Conservation (phyloP, 306 rosid genomes). For the Corylus heterophylla region DNA sequence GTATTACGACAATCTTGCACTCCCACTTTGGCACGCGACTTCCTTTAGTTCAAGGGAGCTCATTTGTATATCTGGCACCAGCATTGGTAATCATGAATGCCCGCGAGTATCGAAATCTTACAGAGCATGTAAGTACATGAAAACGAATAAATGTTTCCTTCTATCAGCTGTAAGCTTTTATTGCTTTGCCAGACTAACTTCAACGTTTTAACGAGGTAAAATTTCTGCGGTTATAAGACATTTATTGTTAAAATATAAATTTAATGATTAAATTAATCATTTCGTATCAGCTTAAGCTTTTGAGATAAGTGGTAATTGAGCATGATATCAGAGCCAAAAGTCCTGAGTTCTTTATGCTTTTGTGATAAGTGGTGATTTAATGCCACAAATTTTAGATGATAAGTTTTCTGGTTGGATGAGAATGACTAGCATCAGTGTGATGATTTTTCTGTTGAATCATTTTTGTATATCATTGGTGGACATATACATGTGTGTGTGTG, state of each 20-base stretch:
- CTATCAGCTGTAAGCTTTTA: conserved; percentile 17
- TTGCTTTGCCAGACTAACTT: conserved; percentile 13
- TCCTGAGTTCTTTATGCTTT: no score
- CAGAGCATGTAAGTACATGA: conserved; percentile 69
- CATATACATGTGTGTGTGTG: background rate
- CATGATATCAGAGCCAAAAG: no score
- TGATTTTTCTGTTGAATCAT: background rate
- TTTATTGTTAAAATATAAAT: background rate
- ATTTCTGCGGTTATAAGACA: conserved; percentile 20
- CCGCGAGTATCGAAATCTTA: conserved; percentile 75
- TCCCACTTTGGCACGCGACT: conserved; percentile 83
- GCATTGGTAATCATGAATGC: conserved; percentile 80
- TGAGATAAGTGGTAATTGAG: no score
- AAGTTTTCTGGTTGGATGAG: background rate
- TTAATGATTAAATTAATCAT: no score
- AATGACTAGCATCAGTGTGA: conserved; percentile 1
- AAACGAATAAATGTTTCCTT: conserved; percentile 4
- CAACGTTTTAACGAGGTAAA: conserved; percentile 1
- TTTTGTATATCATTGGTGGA: no score
- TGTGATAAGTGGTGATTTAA: no score
- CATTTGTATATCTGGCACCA: conserved; percentile 89
- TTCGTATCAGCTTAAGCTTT: no score
- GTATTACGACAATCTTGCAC: conserved; percentile 79
- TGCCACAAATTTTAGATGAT: conserved; percentile 16
- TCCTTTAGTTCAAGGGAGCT: conserved; percentile 98